Evolutionary conservation across 257 asterid species (phyloP).

Genomic region (Plantago major): DNA sequence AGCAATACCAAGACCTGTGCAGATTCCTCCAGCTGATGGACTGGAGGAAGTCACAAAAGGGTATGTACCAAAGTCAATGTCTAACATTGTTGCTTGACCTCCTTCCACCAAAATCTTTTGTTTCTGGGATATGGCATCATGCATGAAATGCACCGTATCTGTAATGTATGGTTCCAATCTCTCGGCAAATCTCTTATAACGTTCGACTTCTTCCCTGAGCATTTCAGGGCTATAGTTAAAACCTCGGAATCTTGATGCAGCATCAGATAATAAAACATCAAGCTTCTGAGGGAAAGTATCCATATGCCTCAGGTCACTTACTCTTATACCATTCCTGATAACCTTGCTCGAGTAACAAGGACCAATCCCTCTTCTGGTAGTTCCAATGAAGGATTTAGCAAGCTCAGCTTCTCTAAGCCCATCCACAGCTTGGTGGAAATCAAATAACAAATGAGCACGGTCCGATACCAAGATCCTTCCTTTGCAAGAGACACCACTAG

Average conservation of each 20-base stretch:
- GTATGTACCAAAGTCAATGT: constrained; percentile 92
- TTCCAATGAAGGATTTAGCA: constrained; percentile 86
- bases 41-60: constrained; percentile 96
- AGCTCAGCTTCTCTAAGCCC: constrained; percentile 92
- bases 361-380: constrained; percentile 96
- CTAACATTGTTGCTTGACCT: constrained; percentile 98
- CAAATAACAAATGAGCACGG: constrained; percentile 89
- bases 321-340: constrained; percentile 86
- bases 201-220: constrained; percentile 84
- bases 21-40: constrained; percentile 98
- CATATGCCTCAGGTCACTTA: constrained; percentile 92
- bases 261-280: constrained; percentile 75
- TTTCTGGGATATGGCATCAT: constrained; percentile 62
- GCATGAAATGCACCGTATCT: constrained; percentile 85
- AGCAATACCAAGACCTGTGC: constrained; percentile 97
- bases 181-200: constrained; percentile 69
- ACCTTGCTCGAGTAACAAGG: constrained; percentile 97
- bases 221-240: constrained; percentile 71
- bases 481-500: constrained; percentile 73
- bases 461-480: constrained; percentile 92
- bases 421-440: constrained; percentile 83
- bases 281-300: constrained; percentile 91
- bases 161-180: constrained; percentile 82
- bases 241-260: constrained; percentile 74
- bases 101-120: constrained; percentile 90